These are phyloP conservation scores for Paecilomyces sp. DNA, from an alignment of 2,329 filamentous ascomycete genomes.

Conservation along the genomic window DNA sequence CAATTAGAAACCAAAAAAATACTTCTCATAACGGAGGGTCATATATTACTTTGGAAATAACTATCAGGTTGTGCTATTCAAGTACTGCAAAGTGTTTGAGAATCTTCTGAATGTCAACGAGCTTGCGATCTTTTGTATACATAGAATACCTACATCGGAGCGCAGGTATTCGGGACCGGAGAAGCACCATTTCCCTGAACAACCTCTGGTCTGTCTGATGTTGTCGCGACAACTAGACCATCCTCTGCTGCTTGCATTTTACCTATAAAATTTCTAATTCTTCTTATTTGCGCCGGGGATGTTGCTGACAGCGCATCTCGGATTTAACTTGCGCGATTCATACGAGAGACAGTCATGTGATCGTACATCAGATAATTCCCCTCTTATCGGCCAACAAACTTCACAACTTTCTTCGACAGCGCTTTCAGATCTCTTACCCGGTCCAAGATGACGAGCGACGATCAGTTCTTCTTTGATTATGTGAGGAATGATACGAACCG, in stretches of 20 bases:
- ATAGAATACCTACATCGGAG: not conserved
- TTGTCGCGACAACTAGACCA: not conserved
- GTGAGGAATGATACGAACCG: slow-evolving; percentile 45
- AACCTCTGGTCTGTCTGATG: not conserved
- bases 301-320: not conserved
- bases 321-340: not conserved
- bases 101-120: not conserved
- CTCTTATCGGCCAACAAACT: not conserved
- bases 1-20: no score
- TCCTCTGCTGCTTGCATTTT: not conserved
- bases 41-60: no score
- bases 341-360: not conserved
- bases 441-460: slow-evolving; percentile 65
- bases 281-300: not conserved
- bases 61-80: no score
- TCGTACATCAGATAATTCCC: not conserved
- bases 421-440: not conserved
- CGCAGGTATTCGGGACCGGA: not conserved
- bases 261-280: not conserved
- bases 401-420: not conserved
- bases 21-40: no score
- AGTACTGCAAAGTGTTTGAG: no score
- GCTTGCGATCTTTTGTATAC: not conserved
- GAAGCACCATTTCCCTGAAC: not conserved
- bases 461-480: slow-evolving; percentile 70